Evolutionary conservation across 257 asterid genomes (phyloP).

Genomic region (Lavandula angustifolia): DNA sequence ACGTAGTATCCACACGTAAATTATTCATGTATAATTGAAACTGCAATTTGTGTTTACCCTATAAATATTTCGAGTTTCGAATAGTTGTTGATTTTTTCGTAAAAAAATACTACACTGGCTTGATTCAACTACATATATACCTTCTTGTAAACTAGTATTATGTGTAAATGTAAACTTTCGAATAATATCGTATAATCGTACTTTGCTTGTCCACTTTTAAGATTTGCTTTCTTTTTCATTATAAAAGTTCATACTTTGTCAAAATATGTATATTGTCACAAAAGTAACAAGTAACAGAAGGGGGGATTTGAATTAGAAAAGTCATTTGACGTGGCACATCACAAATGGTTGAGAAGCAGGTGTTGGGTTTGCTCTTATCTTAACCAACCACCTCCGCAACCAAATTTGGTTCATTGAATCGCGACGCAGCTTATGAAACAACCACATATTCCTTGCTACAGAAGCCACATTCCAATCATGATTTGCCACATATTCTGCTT

Average conservation of each 20-base stretch:
- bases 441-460: slow-evolving; percentile 22
- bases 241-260: too few species aligned
- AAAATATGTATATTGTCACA: too few species aligned
- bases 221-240: neutral
- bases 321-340: neutral
- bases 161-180: neutral
- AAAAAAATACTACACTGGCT: neutral
- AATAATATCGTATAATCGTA: too few species aligned
- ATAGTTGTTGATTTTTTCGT: neutral
- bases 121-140: neutral
- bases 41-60: too few species aligned
- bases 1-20: neutral
- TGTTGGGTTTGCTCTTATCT: slow-evolving; percentile 25
- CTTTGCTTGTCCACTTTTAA: neutral
- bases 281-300: too few species aligned
- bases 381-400: slow-evolving; percentile 21
- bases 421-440: neutral
- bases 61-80: too few species aligned
- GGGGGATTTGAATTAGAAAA: too few species aligned
- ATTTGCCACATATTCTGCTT: neutral
- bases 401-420: slow-evolving; percentile 30
- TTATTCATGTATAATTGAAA: neutral
- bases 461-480: slow-evolving; percentile 19
- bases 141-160: neutral
- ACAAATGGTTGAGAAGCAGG: neutral